These are phyloP conservation scores for Nakataea oryzae DNA, from an alignment of 2,329 filamentous ascomycete genomes.

Conservation along the genomic window DNA sequence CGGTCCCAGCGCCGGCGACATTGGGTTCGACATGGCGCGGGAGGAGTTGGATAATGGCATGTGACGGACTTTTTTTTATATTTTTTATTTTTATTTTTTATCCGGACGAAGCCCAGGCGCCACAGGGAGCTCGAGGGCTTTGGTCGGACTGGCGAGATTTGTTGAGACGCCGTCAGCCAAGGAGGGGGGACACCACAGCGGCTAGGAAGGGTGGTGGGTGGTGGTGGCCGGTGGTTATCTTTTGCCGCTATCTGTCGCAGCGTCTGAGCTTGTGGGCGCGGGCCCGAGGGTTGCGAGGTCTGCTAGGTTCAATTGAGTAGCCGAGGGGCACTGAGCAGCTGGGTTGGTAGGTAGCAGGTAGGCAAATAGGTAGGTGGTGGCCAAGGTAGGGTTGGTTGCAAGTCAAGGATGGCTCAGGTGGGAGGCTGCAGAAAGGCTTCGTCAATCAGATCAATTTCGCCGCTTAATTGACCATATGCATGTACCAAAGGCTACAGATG, in stretches of 20 bases:
- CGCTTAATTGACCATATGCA: not conserved
- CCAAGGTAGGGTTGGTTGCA: too few relatives aligned
- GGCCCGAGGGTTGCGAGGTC: not conserved
- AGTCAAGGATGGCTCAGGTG: not conserved
- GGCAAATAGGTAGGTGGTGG: too few relatives aligned
- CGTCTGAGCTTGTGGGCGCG: not conserved
- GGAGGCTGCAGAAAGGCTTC: not conserved
- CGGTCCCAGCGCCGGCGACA: conserved; percentile 6
- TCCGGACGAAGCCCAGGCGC: not conserved
- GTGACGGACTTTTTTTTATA: too few relatives aligned
- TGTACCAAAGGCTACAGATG: not conserved
- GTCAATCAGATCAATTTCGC: not conserved
- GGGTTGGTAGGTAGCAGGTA: not conserved
- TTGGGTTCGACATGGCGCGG: conserved; percentile 5
- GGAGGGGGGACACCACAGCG: not conserved
- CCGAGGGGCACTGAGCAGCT: too few relatives aligned
- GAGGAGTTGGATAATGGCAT: not conserved
- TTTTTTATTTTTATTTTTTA: too few relatives aligned
- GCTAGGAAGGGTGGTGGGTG: too few relatives aligned
- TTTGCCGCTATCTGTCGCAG: not conserved
- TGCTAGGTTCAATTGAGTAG: not conserved
- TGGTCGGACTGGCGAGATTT: not conserved
- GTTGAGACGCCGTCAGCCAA: not conserved
- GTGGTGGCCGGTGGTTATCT: not conserved
- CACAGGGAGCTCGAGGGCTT: not conserved